These are phyloP conservation scores for Mycena vulgaris DNA, from an alignment of 768 basidiomycete species.

Conservation along the genomic window DNA sequence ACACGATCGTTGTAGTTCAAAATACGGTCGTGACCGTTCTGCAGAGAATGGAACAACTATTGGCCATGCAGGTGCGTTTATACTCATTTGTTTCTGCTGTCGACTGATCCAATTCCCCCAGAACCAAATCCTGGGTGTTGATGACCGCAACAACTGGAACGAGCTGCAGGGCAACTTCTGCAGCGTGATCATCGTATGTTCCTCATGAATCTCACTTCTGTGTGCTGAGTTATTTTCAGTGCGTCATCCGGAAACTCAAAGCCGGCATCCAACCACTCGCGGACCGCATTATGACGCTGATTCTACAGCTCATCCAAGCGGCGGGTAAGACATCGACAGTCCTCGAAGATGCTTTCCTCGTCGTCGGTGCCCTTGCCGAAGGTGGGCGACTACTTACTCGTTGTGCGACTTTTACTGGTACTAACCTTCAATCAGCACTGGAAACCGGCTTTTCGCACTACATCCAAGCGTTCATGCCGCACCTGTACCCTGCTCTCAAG, in stretches of 20 bases:
- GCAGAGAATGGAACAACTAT: constrained; percentile 90
- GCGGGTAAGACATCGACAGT: constrained; percentile 95
- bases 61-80: constrained; percentile 81
- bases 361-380: constrained; percentile 89
- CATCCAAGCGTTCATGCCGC: constrained; percentile 88
- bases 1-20: constrained; percentile 86
- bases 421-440: constrained; percentile 63
- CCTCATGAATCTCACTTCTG: not conserved
- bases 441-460: constrained; percentile 87
- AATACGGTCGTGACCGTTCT: constrained; percentile 87
- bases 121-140: constrained; percentile 94
- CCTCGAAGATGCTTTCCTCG: constrained; percentile 96
- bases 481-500: constrained; percentile 90
- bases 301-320: constrained; percentile 87
- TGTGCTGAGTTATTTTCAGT: constrained; percentile 57
- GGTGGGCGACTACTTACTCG: constrained; percentile 56
- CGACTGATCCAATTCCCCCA: constrained; percentile 46
- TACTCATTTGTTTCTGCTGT: not conserved
- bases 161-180: constrained; percentile 97
- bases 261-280: constrained; percentile 89
- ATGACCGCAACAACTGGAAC: constrained; percentile 99
- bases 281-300: constrained; percentile 95
- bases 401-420: not conserved
- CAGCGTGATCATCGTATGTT: constrained; percentile 86
- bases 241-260: constrained; percentile 88